Evolutionary conservation across 441 rosid genomes (phyloP).

Genomic region (Gossypium davidsonii): DNA sequence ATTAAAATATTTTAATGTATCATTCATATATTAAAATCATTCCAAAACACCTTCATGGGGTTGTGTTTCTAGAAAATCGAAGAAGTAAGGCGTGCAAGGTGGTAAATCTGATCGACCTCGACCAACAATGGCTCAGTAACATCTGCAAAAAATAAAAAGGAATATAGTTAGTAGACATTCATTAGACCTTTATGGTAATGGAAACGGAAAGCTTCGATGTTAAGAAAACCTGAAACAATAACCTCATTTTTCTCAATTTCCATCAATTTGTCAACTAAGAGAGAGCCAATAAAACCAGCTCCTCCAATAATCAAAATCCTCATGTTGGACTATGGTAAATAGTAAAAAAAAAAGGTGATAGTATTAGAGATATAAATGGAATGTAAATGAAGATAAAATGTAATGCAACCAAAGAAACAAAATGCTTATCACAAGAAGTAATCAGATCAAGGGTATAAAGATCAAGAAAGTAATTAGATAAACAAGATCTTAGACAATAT

Average conservation of each 20-base stretch:
- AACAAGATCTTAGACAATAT: not conserved
- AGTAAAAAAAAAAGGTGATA: not conserved
- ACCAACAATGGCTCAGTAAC: constrained; percentile 76
- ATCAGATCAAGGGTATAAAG: not conserved
- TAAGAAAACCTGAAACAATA: not conserved
- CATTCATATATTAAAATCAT: not conserved
- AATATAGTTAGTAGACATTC: not conserved
- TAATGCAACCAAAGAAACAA: not conserved
- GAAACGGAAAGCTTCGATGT: not conserved
- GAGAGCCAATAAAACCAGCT: constrained; percentile 97
- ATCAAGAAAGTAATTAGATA: not conserved
- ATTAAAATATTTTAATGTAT: no score
- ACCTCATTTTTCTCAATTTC: constrained; percentile 95
- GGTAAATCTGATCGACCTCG: constrained; percentile 94
- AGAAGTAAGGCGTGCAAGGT: constrained; percentile 95
- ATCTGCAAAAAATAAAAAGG: constrained; percentile 33
- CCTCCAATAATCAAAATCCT: constrained; percentile 95
- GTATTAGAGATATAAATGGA: not conserved
- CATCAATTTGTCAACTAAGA: constrained; percentile 89
- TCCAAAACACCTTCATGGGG: constrained; percentile 63
- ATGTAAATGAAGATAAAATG: not conserved
- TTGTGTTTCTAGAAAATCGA: constrained; percentile 95
- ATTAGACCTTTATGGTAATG: not conserved
- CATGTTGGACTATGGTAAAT: constrained; percentile 66
- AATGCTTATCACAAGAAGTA: not conserved